Base-by-base conservation (phyloP, 2,329 filamentous ascomycete species). In the Fusarium nurragi region DNA sequence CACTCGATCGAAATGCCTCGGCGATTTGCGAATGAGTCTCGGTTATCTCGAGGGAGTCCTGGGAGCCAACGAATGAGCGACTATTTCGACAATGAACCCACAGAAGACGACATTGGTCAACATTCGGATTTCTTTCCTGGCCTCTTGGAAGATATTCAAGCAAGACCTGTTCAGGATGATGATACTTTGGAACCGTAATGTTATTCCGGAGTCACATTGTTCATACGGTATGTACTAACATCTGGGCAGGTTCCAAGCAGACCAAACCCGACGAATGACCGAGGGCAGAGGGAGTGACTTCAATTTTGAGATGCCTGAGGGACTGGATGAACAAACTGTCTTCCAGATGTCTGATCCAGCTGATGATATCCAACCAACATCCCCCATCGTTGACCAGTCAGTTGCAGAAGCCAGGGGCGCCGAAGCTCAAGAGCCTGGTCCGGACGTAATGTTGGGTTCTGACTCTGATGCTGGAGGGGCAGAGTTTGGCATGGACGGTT, bases 1-100 rank as follows among this genome's bases (percentile, higher is more conserved):
- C 81, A 84, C 58, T 88, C 87, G 3, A 81, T 90, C 25, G 88
- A 90, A 74, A 70, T 88, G 45, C 83, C 86, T 9, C 79, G 87
- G 25, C 78, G 87, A 45, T 82, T 81, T 16, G 70, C 79, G 43
- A 78, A 79, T 0, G 71, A 75, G 5, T 77, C 77, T 5, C 76
- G 84, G 26, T 69, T 83, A 26, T 85, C 84, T 12, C 75, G 87
- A 53, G 83, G 81, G 3, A 87, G 84, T 60, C 76, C 88, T 63
- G 84, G 81, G 0, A 86, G 82, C 58, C 74, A 81, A 50, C 77
- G 82, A 22, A 78, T 83, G 71, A 88, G 85, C 67, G 86, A 88
- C 70, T 82, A 78, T 39, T 82, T 80, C 50, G 73, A 75, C 21
- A 65, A 67, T 23, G 73, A 80, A 18, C 69, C 71, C 6, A 79